A percentile compares a stretch with the other conserved stretches of the same genome.
These are phyloP conservation scores for Theobroma cacao DNA, from an alignment of 345 rosid genomes.

Conservation along the genomic window DNA sequence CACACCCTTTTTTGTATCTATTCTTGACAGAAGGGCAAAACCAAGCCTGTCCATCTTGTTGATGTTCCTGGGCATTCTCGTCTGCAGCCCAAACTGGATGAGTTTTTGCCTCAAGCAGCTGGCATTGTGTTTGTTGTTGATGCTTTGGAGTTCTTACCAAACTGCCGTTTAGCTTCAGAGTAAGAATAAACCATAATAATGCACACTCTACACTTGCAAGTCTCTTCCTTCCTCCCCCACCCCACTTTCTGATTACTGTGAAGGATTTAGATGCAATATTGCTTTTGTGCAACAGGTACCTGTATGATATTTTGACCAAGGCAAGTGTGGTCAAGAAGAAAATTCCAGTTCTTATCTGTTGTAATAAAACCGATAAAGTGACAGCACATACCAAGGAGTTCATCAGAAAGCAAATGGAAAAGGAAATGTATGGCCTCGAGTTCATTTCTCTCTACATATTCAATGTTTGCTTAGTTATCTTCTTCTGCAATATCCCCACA, in stretches of 20 bases:
- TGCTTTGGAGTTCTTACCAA: conserved; percentile 85
- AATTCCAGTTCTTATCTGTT: conserved; percentile 73
- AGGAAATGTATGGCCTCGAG: conserved; percentile 68
- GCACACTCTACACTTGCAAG: not conserved
- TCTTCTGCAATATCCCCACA: not conserved
- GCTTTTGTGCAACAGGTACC: conserved; percentile 51
- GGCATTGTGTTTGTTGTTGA: conserved; percentile 87
- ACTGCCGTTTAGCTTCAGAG: conserved; percentile 76
- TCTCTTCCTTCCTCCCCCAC: not conserved
- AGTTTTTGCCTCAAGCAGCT: conserved; percentile 77
- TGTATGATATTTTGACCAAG: conserved; percentile 85
- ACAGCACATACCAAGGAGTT: conserved; percentile 93
- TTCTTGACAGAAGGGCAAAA: conserved; percentile 58
- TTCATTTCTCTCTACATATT: not conserved
- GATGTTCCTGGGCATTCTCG: conserved; percentile 98
- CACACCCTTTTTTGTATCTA: not conserved
- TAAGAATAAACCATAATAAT: conserved; percentile 31
- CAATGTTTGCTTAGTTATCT: not conserved
- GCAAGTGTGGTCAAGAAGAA: conserved; percentile 72
- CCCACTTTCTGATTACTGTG: not conserved
- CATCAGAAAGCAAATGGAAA: conserved; percentile 85
- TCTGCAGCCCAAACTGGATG: conserved; percentile 78
- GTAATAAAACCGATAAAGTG: conserved; percentile 93
- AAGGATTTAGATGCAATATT: conserved; percentile 10
- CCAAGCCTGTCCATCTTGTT: conserved; percentile 75